Base-by-base conservation (phyloP, 2,329 filamentous ascomycete species). In the Cladosporium austrohemisphaericum region DNA sequence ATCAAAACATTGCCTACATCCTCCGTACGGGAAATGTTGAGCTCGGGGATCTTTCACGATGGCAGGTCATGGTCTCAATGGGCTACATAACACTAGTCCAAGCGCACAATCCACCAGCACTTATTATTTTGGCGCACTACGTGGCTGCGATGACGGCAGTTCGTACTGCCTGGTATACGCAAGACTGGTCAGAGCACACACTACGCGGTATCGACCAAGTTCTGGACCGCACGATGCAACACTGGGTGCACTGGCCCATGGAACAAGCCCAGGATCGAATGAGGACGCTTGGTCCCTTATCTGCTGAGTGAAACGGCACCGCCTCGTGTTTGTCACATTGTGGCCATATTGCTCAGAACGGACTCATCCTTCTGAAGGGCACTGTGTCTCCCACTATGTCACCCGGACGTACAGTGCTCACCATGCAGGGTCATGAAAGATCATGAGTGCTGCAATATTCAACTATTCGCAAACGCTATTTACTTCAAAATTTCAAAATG, bases 241-340 rank as follows among this genome's bases (percentile, higher is more conserved):
- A 52, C n/a, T 61, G 57, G 57, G 46, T 61, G 26, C 56, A 57
- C 3, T 61, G 58, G 58, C 58, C 58, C n/a, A 49, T 41, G 35
- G 50, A 50, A 37, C 57, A 61, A 47, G 20, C 20, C 19, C 35
- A 38, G 14, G 35, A 38, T 20, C 35, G 35, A 38, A 9, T 38
- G 11, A 23, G 35, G 8, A n/a, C n/a, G 19, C 11, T 38, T 18
- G 14, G 20, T 19, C 35, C 18, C 35, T 20, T 3, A 38, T 9
- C 20, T 2, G 19, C 35, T 38, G 16, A 31, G 11, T 31, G 29
- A 31, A 10, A 31, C 13, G 29, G 29, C 29, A 31, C 29, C 11
- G 14, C 14, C 13, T 31, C 29, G 29, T 31, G 11, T 13, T 31
- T 13, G 29, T n/a, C 29, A 13, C 13, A n/a, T n/a, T 5, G 11